Evolutionary conservation across 73 alveolate genomes (phyloP).

Genomic region (Uronychia setigera): DNA sequence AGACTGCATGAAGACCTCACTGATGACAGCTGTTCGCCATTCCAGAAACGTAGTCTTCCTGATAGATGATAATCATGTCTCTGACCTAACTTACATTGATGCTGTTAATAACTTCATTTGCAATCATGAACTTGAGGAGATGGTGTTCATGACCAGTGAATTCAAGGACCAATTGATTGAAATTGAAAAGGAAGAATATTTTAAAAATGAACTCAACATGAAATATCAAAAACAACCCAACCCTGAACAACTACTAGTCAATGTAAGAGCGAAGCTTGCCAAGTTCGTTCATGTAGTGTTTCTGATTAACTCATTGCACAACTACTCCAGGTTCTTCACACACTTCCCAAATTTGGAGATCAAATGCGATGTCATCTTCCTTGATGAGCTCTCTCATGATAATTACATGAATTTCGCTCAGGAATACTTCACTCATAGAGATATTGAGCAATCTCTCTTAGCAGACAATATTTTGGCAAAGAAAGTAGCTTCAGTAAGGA

Average conservation of each 20-base stretch:
- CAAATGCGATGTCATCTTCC: conserved; percentile 42
- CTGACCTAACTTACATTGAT: conserved; percentile 55
- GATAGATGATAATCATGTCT: conserved; percentile 30
- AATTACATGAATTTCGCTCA: conserved; percentile 21
- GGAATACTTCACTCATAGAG: conserved; percentile 31
- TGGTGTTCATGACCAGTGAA: not conserved
- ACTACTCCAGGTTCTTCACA: conserved; percentile 37
- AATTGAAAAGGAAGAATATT: not conserved
- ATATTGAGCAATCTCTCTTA: conserved; percentile 3
- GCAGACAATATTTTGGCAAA: not conserved
- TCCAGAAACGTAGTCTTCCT: conserved; percentile 10
- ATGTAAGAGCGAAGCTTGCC: conserved; percentile 15
- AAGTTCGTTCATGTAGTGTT: conserved; percentile 41
- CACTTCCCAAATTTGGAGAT: conserved; percentile 50
- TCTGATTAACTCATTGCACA: conserved; percentile 3
- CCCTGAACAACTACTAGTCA: conserved; percentile 6
- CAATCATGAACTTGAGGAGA: not conserved
- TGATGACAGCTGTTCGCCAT: conserved; percentile 29
- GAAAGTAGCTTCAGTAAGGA: conserved; percentile 16
- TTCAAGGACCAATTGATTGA: conserved; percentile 11
- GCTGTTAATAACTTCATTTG: conserved; percentile 23
- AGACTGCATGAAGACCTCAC: conserved; percentile 25
- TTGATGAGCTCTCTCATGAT: conserved; percentile 44
- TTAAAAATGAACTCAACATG: not conserved
- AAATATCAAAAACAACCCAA: not conserved